These are phyloP conservation scores for Mycena galericulata DNA, from an alignment of 768 basidiomycete genomes.

Conservation along the genomic window DNA sequence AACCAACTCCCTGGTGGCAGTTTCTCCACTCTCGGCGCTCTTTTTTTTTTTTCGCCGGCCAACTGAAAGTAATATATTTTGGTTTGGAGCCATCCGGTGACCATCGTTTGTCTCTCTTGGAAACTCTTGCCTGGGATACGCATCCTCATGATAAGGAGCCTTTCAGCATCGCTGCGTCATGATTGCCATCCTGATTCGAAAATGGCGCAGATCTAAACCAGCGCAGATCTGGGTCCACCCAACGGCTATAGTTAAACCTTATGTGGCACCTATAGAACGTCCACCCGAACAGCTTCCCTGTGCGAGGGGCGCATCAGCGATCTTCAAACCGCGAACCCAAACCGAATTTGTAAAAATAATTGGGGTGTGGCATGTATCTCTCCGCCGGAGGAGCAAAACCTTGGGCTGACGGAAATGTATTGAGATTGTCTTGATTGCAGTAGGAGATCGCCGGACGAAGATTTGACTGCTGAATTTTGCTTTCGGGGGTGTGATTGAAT, in stretches of 20 bases:
- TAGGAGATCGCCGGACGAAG: constrained; percentile 7
- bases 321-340: background rate
- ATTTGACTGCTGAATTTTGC: background rate
- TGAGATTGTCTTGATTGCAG: background rate
- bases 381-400: too few relatives aligned
- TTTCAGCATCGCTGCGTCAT: constrained; percentile 1
- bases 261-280: constrained; percentile 6
- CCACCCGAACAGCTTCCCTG: constrained; percentile 6
- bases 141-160: too few relatives aligned
- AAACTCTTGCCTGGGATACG: too few relatives aligned
- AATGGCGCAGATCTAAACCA: background rate
- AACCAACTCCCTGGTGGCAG: background rate
- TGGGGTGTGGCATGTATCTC: too few relatives aligned
- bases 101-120: background rate
- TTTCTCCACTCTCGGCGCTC: background rate
- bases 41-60: background rate
- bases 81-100: background rate
- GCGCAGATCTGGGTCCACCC: constrained; percentile 12
- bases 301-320: background rate
- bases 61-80: too few relatives aligned
- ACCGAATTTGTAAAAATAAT: background rate
- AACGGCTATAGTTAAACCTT: constrained; percentile 16
- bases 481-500: background rate
- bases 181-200: background rate
- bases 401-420: constrained; percentile 8